These are phyloP conservation scores for Candida sanyaensis DNA, from an alignment of 1,139 yeast genomes.

Conservation along the genomic window DNA sequence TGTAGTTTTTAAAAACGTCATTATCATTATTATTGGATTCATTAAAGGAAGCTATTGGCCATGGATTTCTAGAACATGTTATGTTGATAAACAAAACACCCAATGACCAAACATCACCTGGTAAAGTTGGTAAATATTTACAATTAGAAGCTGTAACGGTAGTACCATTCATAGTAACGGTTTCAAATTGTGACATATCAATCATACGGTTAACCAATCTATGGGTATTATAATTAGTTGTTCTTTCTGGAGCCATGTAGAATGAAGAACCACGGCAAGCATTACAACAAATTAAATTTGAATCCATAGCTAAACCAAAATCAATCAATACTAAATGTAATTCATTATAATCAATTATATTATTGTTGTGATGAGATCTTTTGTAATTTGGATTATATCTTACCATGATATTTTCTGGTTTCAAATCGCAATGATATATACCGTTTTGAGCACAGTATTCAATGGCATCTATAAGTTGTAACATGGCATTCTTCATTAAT, in stretches of 20 bases:
- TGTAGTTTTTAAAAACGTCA: conserved; percentile 51
- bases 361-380: conserved; percentile 16
- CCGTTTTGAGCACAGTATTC: conserved; percentile 65
- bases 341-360: conserved; percentile 52
- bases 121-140: conserved; percentile 59
- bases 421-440: conserved; percentile 85
- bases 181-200: conserved; percentile 31
- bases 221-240: conserved; percentile 48
- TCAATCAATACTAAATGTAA: conserved; percentile 69
- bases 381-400: conserved; percentile 31
- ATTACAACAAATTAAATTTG: conserved; percentile 61
- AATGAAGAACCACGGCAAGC: conserved; percentile 85
- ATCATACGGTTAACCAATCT: conserved; percentile 27
- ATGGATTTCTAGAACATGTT: conserved; percentile 84
- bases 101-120: conserved; percentile 89
- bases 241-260: conserved; percentile 92
- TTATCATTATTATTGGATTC: conserved; percentile 52
- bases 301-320: conserved; percentile 78
- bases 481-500: conserved; percentile 68
- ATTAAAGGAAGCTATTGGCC: conserved; percentile 75
- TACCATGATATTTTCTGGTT: conserved; percentile 85
- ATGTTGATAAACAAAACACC: conserved; percentile 81
- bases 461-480: conserved; percentile 75
- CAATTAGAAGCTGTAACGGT: conserved; percentile 21
- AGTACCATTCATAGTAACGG: conserved; percentile 18